phyloP scores from a whole-genome alignment of 768 basidiomycete genomes.

The Tubosaeta sp. region DNA sequence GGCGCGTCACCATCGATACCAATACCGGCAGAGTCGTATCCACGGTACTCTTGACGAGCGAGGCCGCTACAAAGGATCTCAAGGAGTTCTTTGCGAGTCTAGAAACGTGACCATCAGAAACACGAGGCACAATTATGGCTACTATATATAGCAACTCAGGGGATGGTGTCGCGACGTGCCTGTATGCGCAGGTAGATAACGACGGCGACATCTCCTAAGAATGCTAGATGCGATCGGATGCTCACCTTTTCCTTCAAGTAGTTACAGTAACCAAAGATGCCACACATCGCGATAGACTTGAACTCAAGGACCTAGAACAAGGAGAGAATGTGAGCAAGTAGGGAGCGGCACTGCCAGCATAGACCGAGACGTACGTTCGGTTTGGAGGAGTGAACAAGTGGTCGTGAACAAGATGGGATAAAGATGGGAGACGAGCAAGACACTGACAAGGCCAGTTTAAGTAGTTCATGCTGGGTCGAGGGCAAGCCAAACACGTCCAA shows the following conservation, averaged over 20 bases:
- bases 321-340: not conserved
- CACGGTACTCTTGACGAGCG: constrained; percentile 94
- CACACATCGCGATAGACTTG: constrained; percentile 60
- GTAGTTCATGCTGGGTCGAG: constrained; percentile 29
- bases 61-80: constrained; percentile 90
- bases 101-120: constrained; percentile 11
- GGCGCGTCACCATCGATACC: constrained; percentile 89
- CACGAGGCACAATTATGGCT: constrained; percentile 4
- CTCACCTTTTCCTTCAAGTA: constrained; percentile 91
- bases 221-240: not conserved
- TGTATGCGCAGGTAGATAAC: constrained; percentile 7
- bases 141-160: constrained; percentile 19
- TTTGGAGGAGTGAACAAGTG: not conserved
- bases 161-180: constrained; percentile 1
- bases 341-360: not conserved
- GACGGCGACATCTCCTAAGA: not conserved
- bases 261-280: constrained; percentile 96
- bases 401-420: constrained; percentile 13
- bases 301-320: not conserved
- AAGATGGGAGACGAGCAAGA: constrained; percentile 21
- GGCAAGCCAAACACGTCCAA: constrained; percentile 32
- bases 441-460: constrained; percentile 21
- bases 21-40: constrained; percentile 93
- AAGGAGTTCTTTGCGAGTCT: constrained; percentile 88
- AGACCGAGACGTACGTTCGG: constrained; percentile 7